Evolutionary conservation across 1,139 yeast genomes (phyloP).

Genomic region (Sugiyamaella japonica): DNA sequence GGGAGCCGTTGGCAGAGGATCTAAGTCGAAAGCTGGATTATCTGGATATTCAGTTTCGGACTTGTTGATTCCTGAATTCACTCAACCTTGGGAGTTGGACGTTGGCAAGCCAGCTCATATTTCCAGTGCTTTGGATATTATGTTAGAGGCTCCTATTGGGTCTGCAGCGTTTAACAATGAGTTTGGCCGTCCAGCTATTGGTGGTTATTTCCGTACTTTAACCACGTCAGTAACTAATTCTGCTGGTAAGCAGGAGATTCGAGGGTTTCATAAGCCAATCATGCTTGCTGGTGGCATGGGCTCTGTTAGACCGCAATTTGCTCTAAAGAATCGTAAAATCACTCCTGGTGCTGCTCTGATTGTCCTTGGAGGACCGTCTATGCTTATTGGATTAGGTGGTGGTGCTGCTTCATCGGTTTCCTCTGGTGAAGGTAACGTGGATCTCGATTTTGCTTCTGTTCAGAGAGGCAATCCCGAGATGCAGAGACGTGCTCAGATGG

Average conservation of each 20-base stretch:
- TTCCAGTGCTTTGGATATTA: constrained; percentile 89
- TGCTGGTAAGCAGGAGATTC: constrained; percentile 66
- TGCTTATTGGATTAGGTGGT: constrained; percentile 98
- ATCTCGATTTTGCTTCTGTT: constrained; percentile 95
- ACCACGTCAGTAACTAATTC: constrained; percentile 71
- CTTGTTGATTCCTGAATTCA: constrained; percentile 76
- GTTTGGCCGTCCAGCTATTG: constrained; percentile 97
- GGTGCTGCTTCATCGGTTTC: constrained; percentile 98
- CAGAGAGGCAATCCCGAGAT: constrained; percentile 99
- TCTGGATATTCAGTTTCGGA: constrained; percentile 94
- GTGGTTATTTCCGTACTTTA: constrained; percentile 94
- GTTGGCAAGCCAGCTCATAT: constrained; percentile 92
- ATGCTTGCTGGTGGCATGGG: constrained; percentile 99
- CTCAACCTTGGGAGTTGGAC: constrained; percentile 92
- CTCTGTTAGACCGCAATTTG: constrained; percentile 88
- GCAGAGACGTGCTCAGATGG: constrained; percentile 99
- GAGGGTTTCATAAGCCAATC: constrained; percentile 98
- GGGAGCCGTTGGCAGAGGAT: constrained; percentile 99
- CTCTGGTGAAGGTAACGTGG: constrained; percentile 94
- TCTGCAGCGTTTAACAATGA: constrained; percentile 98
- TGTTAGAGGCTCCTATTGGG: constrained; percentile 97
- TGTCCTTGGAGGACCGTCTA: constrained; percentile 97
- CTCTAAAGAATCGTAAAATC: constrained; percentile 81
- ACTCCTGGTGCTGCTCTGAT: constrained; percentile 92
- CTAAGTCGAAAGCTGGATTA: constrained; percentile 94